phyloP scores from a whole-genome alignment of 1,284 basidiomycete species.

The Xerocomus minutiporus region DNA sequence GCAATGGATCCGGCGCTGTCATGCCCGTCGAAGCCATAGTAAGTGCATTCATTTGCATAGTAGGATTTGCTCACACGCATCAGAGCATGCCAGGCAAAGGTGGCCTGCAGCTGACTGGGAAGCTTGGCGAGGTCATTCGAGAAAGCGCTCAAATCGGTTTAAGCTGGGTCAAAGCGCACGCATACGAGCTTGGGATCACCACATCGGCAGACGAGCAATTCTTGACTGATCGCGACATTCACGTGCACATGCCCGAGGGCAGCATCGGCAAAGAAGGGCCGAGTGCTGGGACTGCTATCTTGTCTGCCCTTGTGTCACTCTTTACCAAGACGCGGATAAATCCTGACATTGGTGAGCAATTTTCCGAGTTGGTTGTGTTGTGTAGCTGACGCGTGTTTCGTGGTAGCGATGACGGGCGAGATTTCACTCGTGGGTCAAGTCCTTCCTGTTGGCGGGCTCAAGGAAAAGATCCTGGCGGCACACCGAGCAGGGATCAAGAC shows the following conservation, averaged over 20 bases:
- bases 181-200: slow-evolving; percentile 85
- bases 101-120: slow-evolving; percentile 86
- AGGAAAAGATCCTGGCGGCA: slow-evolving; percentile 94
- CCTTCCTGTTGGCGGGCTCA: slow-evolving; percentile 87
- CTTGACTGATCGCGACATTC: slow-evolving; percentile 80
- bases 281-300: slow-evolving; percentile 90
- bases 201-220: slow-evolving; percentile 67
- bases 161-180: slow-evolving; percentile 90
- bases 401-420: slow-evolving; percentile 91
- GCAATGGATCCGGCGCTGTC: slow-evolving; percentile 93
- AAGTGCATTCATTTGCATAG: slow-evolving; percentile 28
- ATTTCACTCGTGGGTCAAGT: slow-evolving; percentile 91
- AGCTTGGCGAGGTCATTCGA: slow-evolving; percentile 96
- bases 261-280: slow-evolving; percentile 98
- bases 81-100: slow-evolving; percentile 93
- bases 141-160: slow-evolving; percentile 94
- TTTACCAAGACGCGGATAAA: slow-evolving; percentile 80
- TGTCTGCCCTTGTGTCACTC: slow-evolving; percentile 87
- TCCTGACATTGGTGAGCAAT: slow-evolving; percentile 76
- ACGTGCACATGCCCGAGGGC: slow-evolving; percentile 96
- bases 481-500: slow-evolving; percentile 92
- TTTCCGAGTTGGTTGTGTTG: background rate
- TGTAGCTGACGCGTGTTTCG: slow-evolving; percentile 3
- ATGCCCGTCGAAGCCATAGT: slow-evolving; percentile 97
- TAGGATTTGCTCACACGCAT: background rate